Evolutionary conservation across 2,329 filamentous ascomycete species (phyloP).

Genomic region (Moelleriella libera): DNA sequence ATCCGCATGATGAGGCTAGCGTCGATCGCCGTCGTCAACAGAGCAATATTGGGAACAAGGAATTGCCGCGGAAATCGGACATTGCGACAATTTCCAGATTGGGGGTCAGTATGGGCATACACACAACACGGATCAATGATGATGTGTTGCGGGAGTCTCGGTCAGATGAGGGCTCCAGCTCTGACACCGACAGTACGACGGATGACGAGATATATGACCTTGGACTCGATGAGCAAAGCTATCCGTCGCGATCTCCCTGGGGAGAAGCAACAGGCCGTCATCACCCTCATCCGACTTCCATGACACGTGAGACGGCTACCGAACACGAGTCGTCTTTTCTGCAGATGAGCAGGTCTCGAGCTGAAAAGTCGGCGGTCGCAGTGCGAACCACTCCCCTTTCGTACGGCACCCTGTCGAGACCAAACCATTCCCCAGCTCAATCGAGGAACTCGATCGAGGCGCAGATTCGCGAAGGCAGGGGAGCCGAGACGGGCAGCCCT

Average conservation of each 20-base stretch:
- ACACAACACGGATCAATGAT: slow-evolving; percentile 56
- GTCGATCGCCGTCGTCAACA: slow-evolving; percentile 18
- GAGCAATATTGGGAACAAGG: slow-evolving; percentile 45
- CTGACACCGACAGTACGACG: slow-evolving; percentile 16
- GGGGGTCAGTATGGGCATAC: slow-evolving; percentile 58
- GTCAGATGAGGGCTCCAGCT: slow-evolving; percentile 16
- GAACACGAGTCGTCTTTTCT: slow-evolving; percentile 6
- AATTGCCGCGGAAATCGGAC: slow-evolving; percentile 46
- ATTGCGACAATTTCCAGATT: slow-evolving; percentile 37
- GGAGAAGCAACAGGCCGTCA: not conserved
- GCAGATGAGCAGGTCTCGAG: slow-evolving; percentile 3
- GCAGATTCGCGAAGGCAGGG: slow-evolving; percentile 4
- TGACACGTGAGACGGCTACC: not conserved
- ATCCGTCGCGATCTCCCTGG: no score
- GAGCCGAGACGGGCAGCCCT: not conserved
- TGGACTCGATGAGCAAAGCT: no score
- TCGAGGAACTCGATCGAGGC: slow-evolving; percentile 2
- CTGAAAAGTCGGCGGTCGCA: slow-evolving; percentile 4
- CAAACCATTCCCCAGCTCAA: slow-evolving; percentile 6
- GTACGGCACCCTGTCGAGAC: slow-evolving; percentile 19
- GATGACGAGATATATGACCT: slow-evolving; percentile 12
- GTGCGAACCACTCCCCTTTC: slow-evolving; percentile 9
- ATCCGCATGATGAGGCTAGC: slow-evolving; percentile 21
- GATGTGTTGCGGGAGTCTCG: slow-evolving; percentile 36
- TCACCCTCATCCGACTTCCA: not conserved